A percentile compares a stretch with the other conserved stretches of the same genome.
phyloP scores from a whole-genome alignment of 208 protist genomes.

The Acanthamoeba triangularis region DNA sequence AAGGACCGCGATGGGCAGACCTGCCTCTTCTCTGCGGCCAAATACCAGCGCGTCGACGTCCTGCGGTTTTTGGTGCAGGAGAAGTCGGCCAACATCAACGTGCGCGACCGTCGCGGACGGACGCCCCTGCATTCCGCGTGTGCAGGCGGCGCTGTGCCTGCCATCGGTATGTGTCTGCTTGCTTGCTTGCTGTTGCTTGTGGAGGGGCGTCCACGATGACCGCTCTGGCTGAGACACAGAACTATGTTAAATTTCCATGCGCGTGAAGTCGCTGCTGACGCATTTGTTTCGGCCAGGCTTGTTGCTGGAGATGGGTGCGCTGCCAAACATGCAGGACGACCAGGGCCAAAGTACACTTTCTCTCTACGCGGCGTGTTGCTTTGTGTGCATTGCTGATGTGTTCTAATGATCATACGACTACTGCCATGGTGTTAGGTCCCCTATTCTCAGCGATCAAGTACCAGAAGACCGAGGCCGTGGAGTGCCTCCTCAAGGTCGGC shows the following conservation, averaged over 20 bases:
- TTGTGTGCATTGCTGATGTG: too few species aligned
- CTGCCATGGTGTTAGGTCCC: background rate
- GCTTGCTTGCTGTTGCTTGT: too few species aligned
- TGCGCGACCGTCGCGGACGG: background rate
- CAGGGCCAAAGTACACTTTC: background rate
- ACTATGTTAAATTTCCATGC: too few species aligned
- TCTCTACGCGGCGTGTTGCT: background rate
- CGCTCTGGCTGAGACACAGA: too few species aligned
- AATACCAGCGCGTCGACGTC: background rate
- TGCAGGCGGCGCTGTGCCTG: background rate
- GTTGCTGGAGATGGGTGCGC: conserved; percentile 15
- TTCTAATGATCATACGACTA: background rate
- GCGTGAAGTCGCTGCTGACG: too few species aligned
- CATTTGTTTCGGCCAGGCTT: background rate
- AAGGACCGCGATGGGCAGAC: conserved; percentile 1
- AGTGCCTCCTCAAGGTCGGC: background rate
- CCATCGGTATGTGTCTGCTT: background rate
- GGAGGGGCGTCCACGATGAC: too few species aligned
- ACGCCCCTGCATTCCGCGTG: background rate
- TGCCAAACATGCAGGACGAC: conserved; percentile 44
- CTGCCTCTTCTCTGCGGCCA: conserved; percentile 41
- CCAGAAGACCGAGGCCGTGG: background rate
- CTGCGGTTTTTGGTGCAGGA: background rate
- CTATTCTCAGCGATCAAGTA: conserved; percentile 25
- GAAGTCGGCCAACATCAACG: conserved; percentile 53